phyloP scores from a whole-genome alignment of 257 asterid species.

The Solanum gandarillasii region DNA sequence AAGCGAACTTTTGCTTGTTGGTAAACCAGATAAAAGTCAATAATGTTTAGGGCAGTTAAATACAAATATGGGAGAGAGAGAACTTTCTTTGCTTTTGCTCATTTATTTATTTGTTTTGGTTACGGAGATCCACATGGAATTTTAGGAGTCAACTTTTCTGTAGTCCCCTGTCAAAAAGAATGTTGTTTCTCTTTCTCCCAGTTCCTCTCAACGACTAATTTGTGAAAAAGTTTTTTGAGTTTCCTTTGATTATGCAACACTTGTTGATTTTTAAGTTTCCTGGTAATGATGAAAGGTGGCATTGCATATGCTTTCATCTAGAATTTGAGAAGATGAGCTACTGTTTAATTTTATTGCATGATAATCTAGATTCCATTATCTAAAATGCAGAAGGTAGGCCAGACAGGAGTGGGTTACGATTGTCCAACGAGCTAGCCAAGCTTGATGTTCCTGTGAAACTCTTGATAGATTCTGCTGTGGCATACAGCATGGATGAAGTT shows the following conservation, averaged over 20 bases:
- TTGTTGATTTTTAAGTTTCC: background rate
- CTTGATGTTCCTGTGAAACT: conserved; percentile 89
- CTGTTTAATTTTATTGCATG: background rate
- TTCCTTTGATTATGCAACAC: background rate
- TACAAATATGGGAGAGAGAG: background rate
- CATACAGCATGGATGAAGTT: conserved; percentile 88
- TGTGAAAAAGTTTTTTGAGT: background rate
- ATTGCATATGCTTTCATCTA: background rate
- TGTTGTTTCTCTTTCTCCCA: background rate
- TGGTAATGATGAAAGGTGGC: background rate
- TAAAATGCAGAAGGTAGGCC: conserved; percentile 86
- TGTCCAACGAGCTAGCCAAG: conserved; percentile 80
- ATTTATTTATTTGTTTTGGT: background rate
- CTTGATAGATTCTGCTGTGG: conserved; percentile 91
- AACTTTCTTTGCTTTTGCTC: background rate
- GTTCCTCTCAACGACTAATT: background rate
- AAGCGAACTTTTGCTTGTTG: background rate
- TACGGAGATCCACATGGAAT: background rate
- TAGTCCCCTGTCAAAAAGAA: background rate
- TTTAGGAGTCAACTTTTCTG: background rate
- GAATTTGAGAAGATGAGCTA: background rate
- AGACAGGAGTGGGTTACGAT: conserved; percentile 69
- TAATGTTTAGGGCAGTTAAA: background rate
- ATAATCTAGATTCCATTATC: conserved; percentile 1
- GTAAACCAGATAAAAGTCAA: background rate